Evolutionary conservation across 1,284 basidiomycete species (phyloP), one percentile per base, ranked within the genome.

Genomic region (Butyriboletus appendiculatus): DNA sequence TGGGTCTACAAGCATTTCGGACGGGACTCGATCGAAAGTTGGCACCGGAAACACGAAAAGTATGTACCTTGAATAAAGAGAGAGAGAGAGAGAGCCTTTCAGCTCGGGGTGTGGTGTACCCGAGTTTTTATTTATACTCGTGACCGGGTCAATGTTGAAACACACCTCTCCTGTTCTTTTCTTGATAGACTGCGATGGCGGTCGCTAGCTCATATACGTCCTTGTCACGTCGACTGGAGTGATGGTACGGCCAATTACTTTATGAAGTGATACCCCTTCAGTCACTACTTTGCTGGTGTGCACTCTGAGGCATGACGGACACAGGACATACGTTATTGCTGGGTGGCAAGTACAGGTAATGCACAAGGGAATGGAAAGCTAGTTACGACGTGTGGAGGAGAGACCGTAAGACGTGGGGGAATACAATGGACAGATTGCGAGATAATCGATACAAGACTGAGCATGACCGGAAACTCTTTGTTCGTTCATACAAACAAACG

Each of bases 1-100:
- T 61, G 74, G n/a, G 58, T 71, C 0, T 79, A 80, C 59, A 50
- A 77, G 16, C 59, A 62, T 4, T 83, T 77, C 48, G 74, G 75
- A 0, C 59, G 64, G 0, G 56, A 75, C 14, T 79, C 81, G 3
- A 61, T 86, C 42, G 81, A 84, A 64, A 64, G 61, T 1, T 85
- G 83, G 84, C 83, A 86, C 63, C 80, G 77, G 72, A 75, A 76
- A 52, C 66, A 82, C 33, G 67, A 63, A 0, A 65, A 76, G 50
- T 81, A 69, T 45, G 69, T 77, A 22, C 52, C 56, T 15, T 33
- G 14, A 10, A 26, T 26, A 7, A 26, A 26, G 26, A 10, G 26
- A 33, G 30, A 26, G 26, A 10, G 26, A 33, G 30, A 32, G 32
- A 33, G 14, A 33, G 14, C 14, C 14, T 15, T 15, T 12, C 32